Evolutionary conservation across 192 early-diverging fungal species (phyloP).

Genomic region (Jimgerdemannia lactiflua): DNA sequence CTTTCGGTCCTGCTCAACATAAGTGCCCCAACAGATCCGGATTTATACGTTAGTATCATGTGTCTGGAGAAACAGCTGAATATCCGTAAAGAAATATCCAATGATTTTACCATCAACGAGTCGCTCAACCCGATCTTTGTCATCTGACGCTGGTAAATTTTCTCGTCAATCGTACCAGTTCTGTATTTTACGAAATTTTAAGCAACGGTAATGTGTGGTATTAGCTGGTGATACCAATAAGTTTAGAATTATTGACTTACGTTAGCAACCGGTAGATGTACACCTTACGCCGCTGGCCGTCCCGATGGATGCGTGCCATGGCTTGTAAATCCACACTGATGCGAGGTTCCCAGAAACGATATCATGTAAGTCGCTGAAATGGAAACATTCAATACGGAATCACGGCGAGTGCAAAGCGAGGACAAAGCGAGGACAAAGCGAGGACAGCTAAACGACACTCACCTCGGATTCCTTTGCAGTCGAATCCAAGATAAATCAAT

Average conservation of each 20-base stretch:
- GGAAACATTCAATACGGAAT: not conserved
- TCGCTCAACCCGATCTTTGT: constrained; percentile 57
- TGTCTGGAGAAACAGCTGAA: no score
- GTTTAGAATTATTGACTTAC: constrained; percentile 11
- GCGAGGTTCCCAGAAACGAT: constrained; percentile 8
- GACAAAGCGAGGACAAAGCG: not conserved
- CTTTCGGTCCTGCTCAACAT: constrained; percentile 21
- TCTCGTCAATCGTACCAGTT: constrained; percentile 45
- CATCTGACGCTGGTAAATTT: constrained; percentile 63
- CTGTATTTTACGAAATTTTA: not conserved
- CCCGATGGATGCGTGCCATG: constrained; percentile 61
- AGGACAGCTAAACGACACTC: not conserved
- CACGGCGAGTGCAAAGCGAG: not conserved
- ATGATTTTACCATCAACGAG: constrained; percentile 41
- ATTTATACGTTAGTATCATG: not conserved
- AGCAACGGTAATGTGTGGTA: no score
- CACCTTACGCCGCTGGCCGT: constrained; percentile 35
- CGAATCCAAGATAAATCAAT: no score
- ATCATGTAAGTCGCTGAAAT: not conserved
- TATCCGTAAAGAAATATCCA: no score
- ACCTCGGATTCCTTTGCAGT: constrained; percentile 17
- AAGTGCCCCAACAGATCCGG: not conserved
- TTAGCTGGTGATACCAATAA: not conserved
- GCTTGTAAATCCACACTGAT: constrained; percentile 43
- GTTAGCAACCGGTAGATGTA: constrained; percentile 36